These are phyloP conservation scores for Glaciozyma antarctica DNA, from an alignment of 768 basidiomycete species.

Conservation along the genomic window DNA sequence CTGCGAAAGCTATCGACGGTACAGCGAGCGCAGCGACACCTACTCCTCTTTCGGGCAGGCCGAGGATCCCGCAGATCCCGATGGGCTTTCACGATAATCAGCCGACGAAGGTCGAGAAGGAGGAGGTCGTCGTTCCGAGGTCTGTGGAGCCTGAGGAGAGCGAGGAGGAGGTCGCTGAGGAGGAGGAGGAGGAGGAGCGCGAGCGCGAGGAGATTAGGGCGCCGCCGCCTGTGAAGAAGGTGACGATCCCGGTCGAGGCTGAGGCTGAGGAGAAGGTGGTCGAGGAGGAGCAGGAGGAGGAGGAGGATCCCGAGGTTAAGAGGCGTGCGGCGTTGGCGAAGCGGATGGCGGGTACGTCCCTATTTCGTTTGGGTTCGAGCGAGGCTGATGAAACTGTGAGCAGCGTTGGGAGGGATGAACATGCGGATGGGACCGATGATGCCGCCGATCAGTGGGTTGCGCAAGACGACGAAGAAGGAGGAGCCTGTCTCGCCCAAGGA, in stretches of 20 bases:
- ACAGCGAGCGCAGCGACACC: not conserved
- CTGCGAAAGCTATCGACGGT: not conserved
- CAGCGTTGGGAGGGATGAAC: constrained; percentile 23
- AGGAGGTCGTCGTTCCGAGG: not conserved
- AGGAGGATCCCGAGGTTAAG: constrained; percentile 28
- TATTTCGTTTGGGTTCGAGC: too few species aligned
- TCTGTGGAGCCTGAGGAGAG: not conserved
- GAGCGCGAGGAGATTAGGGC: not conserved
- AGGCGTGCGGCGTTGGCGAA: constrained; percentile 20
- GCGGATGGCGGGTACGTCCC: constrained; percentile 17
- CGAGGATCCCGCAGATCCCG: not conserved
- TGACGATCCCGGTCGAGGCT: not conserved
- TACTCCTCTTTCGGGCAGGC: not conserved
- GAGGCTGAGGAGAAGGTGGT: not conserved
- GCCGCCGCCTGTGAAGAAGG: not conserved
- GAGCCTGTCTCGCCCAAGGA: not conserved
- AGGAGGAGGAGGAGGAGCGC: not conserved
- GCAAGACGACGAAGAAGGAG: constrained; percentile 12
- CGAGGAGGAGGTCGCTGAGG: not conserved
- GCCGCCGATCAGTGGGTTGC: constrained; percentile 9
- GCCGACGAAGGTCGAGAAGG: not conserved
- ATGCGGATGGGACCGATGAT: constrained; percentile 24
- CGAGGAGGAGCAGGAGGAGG: constrained; percentile 7
- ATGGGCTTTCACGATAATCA: not conserved
- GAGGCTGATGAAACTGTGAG: too few species aligned